Evolutionary conservation across 805 yeast species (phyloP).

Genomic region (Starmerella floris): DNA sequence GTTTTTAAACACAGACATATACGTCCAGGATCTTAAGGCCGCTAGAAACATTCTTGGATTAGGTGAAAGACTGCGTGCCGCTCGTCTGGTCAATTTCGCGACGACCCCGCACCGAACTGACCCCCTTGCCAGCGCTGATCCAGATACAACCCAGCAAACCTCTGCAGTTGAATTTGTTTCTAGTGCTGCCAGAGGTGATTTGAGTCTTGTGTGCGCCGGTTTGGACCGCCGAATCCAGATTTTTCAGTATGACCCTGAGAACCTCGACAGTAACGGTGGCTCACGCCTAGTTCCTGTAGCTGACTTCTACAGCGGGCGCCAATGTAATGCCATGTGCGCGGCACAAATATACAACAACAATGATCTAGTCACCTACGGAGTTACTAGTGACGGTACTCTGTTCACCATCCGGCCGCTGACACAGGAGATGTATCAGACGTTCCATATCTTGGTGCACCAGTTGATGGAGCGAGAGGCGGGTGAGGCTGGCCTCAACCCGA

Average conservation of each 20-base stretch:
- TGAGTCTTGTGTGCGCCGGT: constrained; percentile 58
- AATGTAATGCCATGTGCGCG: constrained; percentile 24
- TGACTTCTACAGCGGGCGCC: constrained; percentile 54
- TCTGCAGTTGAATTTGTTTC: constrained; percentile 33
- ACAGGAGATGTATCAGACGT: constrained; percentile 64
- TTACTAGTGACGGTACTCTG: constrained; percentile 67
- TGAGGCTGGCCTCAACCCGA: constrained; percentile 67
- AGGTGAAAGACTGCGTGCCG: constrained; percentile 67
- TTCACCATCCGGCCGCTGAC: constrained; percentile 58
- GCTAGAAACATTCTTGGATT: constrained; percentile 69
- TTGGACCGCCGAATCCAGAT: constrained; percentile 52
- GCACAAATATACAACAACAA: constrained; percentile 21
- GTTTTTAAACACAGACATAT: constrained; percentile 73
- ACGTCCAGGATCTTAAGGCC: constrained; percentile 64
- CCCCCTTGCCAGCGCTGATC: constrained; percentile 58
- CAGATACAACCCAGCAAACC: constrained; percentile 31
- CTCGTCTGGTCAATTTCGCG: constrained; percentile 78
- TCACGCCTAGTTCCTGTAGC: constrained; percentile 57
- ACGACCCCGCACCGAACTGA: constrained; percentile 89
- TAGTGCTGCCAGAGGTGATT: constrained; percentile 35
- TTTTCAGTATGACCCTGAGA: constrained; percentile 83
- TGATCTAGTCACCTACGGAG: constrained; percentile 47
- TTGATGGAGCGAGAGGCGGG: constrained; percentile 63
- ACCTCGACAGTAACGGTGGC: constrained; percentile 69
- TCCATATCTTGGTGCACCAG: constrained; percentile 80